Evolutionary conservation across 192 early-diverging fungal species (phyloP), one percentile per base, ranked within the genome.

Genomic region (Borealophlyctis nickersoniae): DNA sequence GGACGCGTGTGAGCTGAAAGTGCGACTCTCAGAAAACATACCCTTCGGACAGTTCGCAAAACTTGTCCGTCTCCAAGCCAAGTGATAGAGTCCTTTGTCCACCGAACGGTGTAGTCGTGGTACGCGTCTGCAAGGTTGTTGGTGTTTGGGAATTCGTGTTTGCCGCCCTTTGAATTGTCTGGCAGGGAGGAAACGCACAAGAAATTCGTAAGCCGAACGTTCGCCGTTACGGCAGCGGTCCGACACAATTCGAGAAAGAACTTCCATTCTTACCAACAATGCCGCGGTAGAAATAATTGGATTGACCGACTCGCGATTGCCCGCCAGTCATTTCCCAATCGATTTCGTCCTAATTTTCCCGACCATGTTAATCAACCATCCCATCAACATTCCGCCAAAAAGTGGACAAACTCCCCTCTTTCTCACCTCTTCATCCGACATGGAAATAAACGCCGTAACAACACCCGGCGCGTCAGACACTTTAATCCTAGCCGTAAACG

Each of bases 281-380:
- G 48, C 74, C 74, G 23, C 60, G 31, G 50, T 63, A 73, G 53
- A 77, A 78, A 16, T 68, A 56, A 52, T 78, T 78, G 45, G 56
- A 61, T 32, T 69, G n/a, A n/a, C 34, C 73, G 9, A 29, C 16
- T 2, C 2, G 35, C 5, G 22, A 28, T 49, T 66, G 34, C 19
- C 9, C 22, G 11, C 75, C 70, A 33, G 60, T 49, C 3, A 72
- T 62, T 66, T 78, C 77, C 70, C 70, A 77, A 60, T 78, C 77
- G 48, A 78, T 78, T 60, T 78, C 77, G 54, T 78, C 77, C 27
- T 65, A 26, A 16, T 70, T 11, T 13, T 67, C 24, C 5, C 23
- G 39, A 53, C 5, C 26, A 26, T 7, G 52, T 7, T 7, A 24
- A 13, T 22, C 14, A 26, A 24, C n/a, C 9, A 9, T 48, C 39